Evolutionary conservation across 768 basidiomycete species (phyloP).

Genomic region (Psilocybe tampanensis): DNA sequence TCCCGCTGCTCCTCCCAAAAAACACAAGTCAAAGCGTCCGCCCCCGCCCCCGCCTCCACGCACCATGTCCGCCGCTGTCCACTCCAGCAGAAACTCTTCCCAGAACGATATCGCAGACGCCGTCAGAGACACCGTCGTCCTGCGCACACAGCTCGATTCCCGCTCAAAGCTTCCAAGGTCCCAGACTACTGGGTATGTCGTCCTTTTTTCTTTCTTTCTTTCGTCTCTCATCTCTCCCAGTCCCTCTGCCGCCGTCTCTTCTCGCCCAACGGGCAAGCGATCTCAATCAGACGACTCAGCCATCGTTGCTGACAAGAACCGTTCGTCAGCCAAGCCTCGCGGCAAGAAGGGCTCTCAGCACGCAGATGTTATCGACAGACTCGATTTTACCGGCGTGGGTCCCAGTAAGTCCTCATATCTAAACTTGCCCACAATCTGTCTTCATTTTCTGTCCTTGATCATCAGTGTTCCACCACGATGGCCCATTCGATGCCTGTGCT

Average conservation of each 20-base stretch:
- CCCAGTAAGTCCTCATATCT: conserved; percentile 55
- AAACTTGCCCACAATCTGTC: conserved; percentile 7
- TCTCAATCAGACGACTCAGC: conserved; percentile 51
- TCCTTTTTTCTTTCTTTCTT: conserved; percentile 13
- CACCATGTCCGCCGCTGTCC: conserved; percentile 34
- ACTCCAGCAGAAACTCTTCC: conserved; percentile 30
- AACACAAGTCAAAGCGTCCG: conserved; percentile 15
- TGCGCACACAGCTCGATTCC: conserved; percentile 36
- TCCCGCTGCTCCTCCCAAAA: conserved; percentile 29
- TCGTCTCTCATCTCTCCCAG: conserved; percentile 18
- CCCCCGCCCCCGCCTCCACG: conserved; percentile 40
- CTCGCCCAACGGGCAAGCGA: conserved; percentile 40
- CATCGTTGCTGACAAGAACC: conserved; percentile 37
- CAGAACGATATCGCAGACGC: conserved; percentile 57
- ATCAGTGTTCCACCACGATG: conserved; percentile 90
- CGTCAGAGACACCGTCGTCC: conserved; percentile 68
- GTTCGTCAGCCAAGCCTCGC: conserved; percentile 45
- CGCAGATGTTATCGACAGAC: conserved; percentile 88
- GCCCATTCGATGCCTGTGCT: conserved; percentile 90
- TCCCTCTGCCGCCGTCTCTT: conserved; percentile 13
- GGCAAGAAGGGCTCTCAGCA: conserved; percentile 76
- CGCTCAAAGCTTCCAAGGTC: conserved; percentile 59
- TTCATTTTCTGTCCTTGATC: conserved; percentile 13
- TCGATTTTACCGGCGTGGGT: conserved; percentile 85
- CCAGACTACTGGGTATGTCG: conserved; percentile 55